Base-by-base conservation (phyloP, 345 rosid species). In the Acer negundo region DNA sequence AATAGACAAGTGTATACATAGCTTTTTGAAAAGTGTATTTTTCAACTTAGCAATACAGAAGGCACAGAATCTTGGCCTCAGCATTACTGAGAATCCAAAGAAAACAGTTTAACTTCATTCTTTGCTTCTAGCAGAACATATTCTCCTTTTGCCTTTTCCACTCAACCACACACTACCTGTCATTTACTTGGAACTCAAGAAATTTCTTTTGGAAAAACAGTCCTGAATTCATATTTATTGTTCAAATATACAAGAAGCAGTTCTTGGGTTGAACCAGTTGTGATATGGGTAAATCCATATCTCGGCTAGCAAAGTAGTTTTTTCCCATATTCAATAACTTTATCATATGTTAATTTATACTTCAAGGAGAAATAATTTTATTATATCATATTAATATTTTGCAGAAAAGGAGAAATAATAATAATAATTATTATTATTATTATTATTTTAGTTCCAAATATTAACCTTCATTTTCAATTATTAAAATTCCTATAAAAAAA, bases 231-330 rank as follows among this genome's bases (percentile, higher is more conserved):
- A 22, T 49, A 26, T 28, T 35, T 35, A 35, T 74, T 62, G 28
- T 63, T 67, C 72, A 64, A 35, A 19, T n/a, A 24, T 56, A 38
- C 38, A 53, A 58, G 74, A 8, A 49, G 70, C 12, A 47, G 46
- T 22, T 62, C 42, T 19, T 51, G 69, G 44, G 26, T 67, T 55
- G 15, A 17, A 53, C 47, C 53, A 59, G 70, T 26, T 28, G 46
- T 68, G 64, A 6, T 20, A 91, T 89, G 94, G 88, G 92, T 24
- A 77, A 70, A 6, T 73, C 75, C 77, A 73, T 88, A 74, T 84
- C 86, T 31, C 78, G 83, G 80, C 80, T 90, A 55, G 81, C 87
- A 10, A 84, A 83, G 81, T 77, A 89, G 84, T 86, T 86, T 46
- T 76, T 84, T 53, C 76, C 83, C 0, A 84, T n/a, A n/a, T n/a